These are phyloP conservation scores for Samsoniella hepiali DNA, from an alignment of 2,329 filamentous ascomycete genomes.

Conservation along the genomic window DNA sequence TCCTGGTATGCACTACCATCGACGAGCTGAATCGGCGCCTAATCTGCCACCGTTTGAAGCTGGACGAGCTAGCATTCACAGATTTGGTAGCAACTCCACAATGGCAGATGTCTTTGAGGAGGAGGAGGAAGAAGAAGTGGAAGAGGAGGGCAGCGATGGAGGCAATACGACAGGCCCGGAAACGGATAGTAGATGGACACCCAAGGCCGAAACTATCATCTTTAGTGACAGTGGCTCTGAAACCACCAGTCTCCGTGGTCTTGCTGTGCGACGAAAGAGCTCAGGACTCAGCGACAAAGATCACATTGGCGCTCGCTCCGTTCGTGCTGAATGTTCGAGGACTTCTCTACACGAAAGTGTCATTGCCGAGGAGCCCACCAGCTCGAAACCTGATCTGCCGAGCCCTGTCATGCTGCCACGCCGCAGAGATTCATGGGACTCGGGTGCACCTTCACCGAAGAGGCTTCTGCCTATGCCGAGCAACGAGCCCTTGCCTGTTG, in stretches of 20 bases:
- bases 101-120: conserved; percentile 89
- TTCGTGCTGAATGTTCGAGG: conserved; percentile 48
- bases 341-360: conserved; percentile 51
- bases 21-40: conserved; percentile 76
- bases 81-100: conserved; percentile 64
- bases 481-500: conserved; percentile 9
- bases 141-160: conserved; percentile 44
- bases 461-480: conserved; percentile 32
- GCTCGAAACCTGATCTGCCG: conserved; percentile 18
- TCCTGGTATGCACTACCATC: conserved; percentile 71
- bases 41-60: conserved; percentile 73
- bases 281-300: conserved; percentile 44
- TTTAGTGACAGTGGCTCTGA: conserved; percentile 13
- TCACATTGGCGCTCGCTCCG: conserved; percentile 25
- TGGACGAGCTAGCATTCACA: conserved; percentile 54
- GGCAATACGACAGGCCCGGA: conserved; percentile 42
- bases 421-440: conserved; percentile 36
- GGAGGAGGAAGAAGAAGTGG: conserved; percentile 62
- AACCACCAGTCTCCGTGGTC: conserved; percentile 8
- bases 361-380: conserved; percentile 48
- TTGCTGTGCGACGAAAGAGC: conserved; percentile 40
- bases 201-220: background rate
- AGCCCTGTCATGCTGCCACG: conserved; percentile 1
- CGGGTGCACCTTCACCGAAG: conserved; percentile 45
- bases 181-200: conserved; percentile 28